Percentiles rank a stretch among this genome's conserved stretches.
Conservation (phyloP, 2,329 filamentous ascomycete genomes). For the Fulvia fulva region DNA sequence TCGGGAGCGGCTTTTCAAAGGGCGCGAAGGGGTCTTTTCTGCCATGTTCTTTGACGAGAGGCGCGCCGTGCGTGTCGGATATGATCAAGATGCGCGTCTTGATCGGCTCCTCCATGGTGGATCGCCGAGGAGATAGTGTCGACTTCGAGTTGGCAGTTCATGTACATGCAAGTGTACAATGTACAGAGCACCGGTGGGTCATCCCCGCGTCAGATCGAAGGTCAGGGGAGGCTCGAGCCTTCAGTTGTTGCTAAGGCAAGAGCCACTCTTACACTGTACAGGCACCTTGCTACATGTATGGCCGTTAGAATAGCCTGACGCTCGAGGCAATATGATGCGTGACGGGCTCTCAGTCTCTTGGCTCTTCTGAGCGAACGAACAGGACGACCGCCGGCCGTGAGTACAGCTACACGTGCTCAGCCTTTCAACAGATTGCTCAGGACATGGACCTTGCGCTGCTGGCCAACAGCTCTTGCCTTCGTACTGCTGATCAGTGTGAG, state of each 20-base stretch:
- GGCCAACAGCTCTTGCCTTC: background rate
- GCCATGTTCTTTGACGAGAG: background rate
- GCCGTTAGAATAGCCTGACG: too few species aligned
- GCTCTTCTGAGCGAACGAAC: too few species aligned
- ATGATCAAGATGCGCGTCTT: conserved; percentile 16
- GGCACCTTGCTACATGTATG: too few species aligned
- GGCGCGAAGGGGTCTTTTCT: background rate
- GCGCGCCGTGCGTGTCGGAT: conserved; percentile 16
- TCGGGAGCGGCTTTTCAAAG: conserved; percentile 11
- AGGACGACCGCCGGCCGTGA: background rate
- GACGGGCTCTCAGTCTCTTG: too few species aligned
- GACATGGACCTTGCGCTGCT: too few species aligned
- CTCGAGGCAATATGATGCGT: too few species aligned
- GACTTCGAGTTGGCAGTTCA: too few species aligned
- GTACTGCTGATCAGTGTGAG: background rate
- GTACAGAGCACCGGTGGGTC: background rate
- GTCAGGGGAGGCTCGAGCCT: too few species aligned
- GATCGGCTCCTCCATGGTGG: background rate
- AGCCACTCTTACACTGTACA: too few species aligned
- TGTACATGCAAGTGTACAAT: too few species aligned
- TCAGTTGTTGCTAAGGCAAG: too few species aligned
- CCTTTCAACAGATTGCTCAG: background rate
- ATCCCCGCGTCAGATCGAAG: too few species aligned
- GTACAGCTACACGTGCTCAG: background rate
- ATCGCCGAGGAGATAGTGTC: background rate